These are phyloP conservation scores for Cercospora zeae-maydis DNA, from an alignment of 2,329 filamentous ascomycete species.

Conservation along the genomic window DNA sequence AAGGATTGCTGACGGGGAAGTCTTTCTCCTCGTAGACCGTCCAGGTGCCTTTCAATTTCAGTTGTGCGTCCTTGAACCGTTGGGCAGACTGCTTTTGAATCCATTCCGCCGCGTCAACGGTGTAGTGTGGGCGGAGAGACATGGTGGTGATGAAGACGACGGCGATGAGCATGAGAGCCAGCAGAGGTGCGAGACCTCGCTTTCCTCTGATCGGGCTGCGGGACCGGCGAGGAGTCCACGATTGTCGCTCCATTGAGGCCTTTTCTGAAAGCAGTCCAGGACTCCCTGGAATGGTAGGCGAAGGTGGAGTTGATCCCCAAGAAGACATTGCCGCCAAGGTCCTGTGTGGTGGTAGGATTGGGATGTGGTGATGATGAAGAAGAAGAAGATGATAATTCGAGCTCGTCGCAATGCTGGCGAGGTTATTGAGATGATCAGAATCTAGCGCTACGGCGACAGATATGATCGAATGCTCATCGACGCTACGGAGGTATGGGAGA, in stretches of 20 bases:
- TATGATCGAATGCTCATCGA: neutral
- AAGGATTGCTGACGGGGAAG: constrained; percentile 14
- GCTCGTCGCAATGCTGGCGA: neutral
- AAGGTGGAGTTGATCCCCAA: constrained; percentile 3
- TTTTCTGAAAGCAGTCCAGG: constrained; percentile 10
- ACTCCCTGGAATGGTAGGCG: constrained; percentile 1
- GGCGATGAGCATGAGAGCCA: constrained; percentile 13
- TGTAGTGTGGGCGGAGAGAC: constrained; percentile 12
- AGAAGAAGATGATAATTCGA: neutral
- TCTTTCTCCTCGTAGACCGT: constrained; percentile 14
- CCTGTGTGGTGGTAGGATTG: neutral
- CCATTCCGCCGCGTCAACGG: neutral
- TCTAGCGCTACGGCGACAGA: constrained; percentile 1
- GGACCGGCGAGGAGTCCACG: constrained; percentile 5
- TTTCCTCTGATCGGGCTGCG: constrained; percentile 14
- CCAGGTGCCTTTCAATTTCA: constrained; percentile 15
- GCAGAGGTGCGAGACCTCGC: constrained; percentile 9
- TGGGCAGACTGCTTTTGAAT: constrained; percentile 13
- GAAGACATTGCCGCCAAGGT: neutral
- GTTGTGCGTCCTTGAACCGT: constrained; percentile 11
- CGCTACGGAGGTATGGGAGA: neutral
- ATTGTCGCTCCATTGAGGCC: neutral
- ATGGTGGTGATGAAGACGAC: constrained; percentile 16
- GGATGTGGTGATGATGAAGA: neutral
- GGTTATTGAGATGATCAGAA: constrained; percentile 1